Evolutionary conservation across 1,284 basidiomycete genomes (phyloP), one percentile per base, ranked within the genome.

Genomic region (Wolfiporia cocos): DNA sequence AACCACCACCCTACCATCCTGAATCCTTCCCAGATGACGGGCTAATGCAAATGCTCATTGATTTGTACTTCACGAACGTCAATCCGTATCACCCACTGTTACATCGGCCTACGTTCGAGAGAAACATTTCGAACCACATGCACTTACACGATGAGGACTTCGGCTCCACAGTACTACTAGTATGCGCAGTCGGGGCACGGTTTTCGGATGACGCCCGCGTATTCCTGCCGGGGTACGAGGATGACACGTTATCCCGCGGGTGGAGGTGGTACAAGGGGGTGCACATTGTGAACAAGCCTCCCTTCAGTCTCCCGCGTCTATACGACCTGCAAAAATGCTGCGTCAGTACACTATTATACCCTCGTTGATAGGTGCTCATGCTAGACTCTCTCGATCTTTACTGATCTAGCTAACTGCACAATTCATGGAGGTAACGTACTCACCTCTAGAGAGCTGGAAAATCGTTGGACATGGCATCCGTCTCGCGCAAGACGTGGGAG

Each of bases 201-300:
- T 74, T 62, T 49, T 61, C 68, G n/a, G 56, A 70, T 42, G 85
- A 81, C 50, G 70, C 69, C 0, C 66, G 85, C 5, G 78, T 85
- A 0, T 57, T 76, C 44, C 59, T 70, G 11, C 71, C 75, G 10
- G 69, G 56, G 10, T 54, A 61, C 31, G 61, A 63, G 9, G 14
- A 24, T 4, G 56, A 55, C 39, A 74, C 9, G 11, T 7, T 78
- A 48, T 82, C 82, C 1, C 69, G 73, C 1, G 88, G 88, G 2
- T 90, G 86, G 86, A 78, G 76, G 49, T 91, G 74, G 64, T 82
- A 87, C 49, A 67, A 76, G 24, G 81, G 85, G 42, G 73, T 87
- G 0, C 69, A 81, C 47, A 49, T 73, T 11, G 53, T 76, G 43
- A 68, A 72, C 22, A 70, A 69, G 46, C 66, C 66, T 2, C 58